A percentile compares a stretch with the other conserved stretches of the same genome.
Conservation (phyloP, 176 grass and related monocot genomes). For the Oryza rufipogon region DNA sequence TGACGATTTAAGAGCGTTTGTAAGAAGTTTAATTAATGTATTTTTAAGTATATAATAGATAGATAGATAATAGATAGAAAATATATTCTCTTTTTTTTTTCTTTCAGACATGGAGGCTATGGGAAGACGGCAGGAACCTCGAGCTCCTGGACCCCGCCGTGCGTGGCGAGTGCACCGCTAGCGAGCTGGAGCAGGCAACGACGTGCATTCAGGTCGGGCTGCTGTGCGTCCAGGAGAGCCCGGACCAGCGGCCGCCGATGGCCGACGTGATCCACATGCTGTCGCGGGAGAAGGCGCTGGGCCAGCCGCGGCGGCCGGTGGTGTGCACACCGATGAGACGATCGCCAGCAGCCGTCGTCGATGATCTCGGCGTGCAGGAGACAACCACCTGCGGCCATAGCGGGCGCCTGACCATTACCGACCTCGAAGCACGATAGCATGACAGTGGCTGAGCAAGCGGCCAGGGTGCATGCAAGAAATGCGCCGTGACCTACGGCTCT, state of each 20-base stretch:
- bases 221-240: constrained; percentile 52
- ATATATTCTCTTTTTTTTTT: too few species aligned
- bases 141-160: constrained; percentile 31
- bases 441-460: background rate
- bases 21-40: too few species aligned
- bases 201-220: constrained; percentile 44
- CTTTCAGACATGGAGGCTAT: too few species aligned
- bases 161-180: background rate
- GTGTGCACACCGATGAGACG: background rate
- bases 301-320: constrained; percentile 31
- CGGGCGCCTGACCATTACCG: constrained; percentile 14
- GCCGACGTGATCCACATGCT: constrained; percentile 39
- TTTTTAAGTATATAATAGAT: too few species aligned
- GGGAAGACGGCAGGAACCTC: constrained; percentile 3
- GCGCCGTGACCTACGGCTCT: too few species aligned
- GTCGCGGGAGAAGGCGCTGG: constrained; percentile 1
- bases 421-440: constrained; percentile 32
- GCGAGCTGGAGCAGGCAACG: constrained; percentile 22
- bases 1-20: too few species aligned
- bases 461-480: too few species aligned
- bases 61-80: too few species aligned
- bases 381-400: background rate
- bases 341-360: background rate
- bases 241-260: constrained; percentile 34
- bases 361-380: background rate